phyloP scores from a whole-genome alignment of 2,329 filamentous ascomycete species.

The Zopfia rhizophila region DNA sequence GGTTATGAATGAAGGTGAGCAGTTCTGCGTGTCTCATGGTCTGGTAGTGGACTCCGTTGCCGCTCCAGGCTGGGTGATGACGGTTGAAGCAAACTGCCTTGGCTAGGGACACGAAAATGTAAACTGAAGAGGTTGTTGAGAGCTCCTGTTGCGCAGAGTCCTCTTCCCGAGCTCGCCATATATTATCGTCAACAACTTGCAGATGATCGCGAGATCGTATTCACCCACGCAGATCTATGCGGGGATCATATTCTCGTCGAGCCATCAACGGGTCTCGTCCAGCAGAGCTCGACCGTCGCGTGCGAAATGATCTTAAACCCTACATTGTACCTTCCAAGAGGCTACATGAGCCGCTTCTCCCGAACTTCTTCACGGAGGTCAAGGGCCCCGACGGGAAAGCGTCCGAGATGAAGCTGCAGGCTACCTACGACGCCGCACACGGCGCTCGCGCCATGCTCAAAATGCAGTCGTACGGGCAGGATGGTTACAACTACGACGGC shows the following conservation, averaged over 20 bases:
- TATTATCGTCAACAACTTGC: slow-evolving; percentile 4
- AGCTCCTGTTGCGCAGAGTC: no score
- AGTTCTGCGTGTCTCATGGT: no score
- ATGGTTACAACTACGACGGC: slow-evolving; percentile 23
- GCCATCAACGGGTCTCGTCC: slow-evolving; percentile 36
- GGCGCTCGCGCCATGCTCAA: slow-evolving; percentile 33
- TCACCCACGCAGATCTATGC: slow-evolving; percentile 11
- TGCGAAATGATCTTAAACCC: slow-evolving; percentile 24
- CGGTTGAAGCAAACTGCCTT: no score
- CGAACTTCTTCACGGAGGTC: slow-evolving; percentile 45
- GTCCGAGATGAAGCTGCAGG: slow-evolving; percentile 35
- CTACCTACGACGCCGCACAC: slow-evolving; percentile 51
- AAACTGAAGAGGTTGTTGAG: no score
- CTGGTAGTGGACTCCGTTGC: no score
- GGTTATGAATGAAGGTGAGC: no score
- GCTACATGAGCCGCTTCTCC: slow-evolving; percentile 42
- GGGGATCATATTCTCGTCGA: slow-evolving; percentile 10
- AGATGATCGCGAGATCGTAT: slow-evolving; percentile 10
- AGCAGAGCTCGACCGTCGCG: slow-evolving; percentile 22
- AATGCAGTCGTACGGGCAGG: slow-evolving; percentile 30
- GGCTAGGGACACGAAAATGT: no score
- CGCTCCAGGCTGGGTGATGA: no score
- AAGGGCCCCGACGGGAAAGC: slow-evolving; percentile 27
- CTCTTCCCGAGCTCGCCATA: no score
- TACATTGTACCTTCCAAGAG: slow-evolving; percentile 49